A percentile compares a stretch with the other conserved stretches of the same genome.
Evolutionary conservation across 176 grass and related monocot genomes (phyloP).

Genomic region (Aegilops speltoides): DNA sequence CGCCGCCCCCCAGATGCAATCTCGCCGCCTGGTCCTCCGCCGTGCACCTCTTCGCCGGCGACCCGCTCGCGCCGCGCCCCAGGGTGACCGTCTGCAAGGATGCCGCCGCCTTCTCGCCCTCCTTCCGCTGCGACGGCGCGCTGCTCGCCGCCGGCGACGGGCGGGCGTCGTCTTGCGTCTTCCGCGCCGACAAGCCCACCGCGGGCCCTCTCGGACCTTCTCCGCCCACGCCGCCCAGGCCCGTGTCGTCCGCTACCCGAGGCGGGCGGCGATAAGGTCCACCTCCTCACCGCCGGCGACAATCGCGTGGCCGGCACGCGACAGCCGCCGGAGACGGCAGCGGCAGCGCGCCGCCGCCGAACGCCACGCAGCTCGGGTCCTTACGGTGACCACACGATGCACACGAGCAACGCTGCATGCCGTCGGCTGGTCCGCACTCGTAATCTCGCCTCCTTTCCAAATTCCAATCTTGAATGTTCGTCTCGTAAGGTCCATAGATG

Average conservation of each 20-base stretch:
- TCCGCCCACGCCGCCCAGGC: conserved; percentile 52
- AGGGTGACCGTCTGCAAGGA: conserved; percentile 47
- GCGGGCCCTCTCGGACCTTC: conserved; percentile 57
- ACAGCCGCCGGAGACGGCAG: too few relatives aligned
- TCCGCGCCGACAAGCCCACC: conserved; percentile 46
- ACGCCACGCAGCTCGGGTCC: too few relatives aligned
- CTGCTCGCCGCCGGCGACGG: conserved; percentile 70
- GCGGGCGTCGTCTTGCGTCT: conserved; percentile 74
- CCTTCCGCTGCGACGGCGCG: conserved; percentile 77
- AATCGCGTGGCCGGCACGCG: too few relatives aligned
- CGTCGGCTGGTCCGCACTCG: too few relatives aligned
- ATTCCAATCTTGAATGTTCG: too few relatives aligned
- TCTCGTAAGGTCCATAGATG: too few relatives aligned
- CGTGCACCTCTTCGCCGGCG: conserved; percentile 60
- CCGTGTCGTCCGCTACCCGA: conserved; percentile 71
- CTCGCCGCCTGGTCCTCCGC: conserved; percentile 52
- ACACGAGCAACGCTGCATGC: too few relatives aligned
- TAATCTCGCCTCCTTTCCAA: too few relatives aligned
- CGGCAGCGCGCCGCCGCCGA: too few relatives aligned
- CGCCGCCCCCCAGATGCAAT: too few relatives aligned
- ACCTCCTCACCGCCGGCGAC: conserved; percentile 73
- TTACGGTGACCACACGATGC: too few relatives aligned
- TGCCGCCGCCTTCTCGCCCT: conserved; percentile 73
- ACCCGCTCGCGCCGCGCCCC: conserved; percentile 31
- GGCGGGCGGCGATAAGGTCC: conserved; percentile 62